Evolutionary conservation across 805 yeast species (phyloP), one percentile per base, ranked within the genome.

Genomic region (Phaffomyces opuntiae): DNA sequence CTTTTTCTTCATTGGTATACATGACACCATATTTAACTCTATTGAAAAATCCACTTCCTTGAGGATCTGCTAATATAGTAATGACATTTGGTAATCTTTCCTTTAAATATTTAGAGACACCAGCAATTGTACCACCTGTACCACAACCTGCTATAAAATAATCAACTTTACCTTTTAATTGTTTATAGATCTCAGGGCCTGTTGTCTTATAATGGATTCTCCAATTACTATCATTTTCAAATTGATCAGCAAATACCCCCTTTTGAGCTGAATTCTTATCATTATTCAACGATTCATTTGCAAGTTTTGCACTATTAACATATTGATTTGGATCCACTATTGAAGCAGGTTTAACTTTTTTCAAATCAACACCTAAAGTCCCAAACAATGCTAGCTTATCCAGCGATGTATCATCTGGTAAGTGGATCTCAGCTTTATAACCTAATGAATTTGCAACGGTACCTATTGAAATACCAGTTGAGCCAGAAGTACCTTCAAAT

Each of bases 121-220:
- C 99, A n/a, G 95, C 73, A 39, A 91, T 87, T 2, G 99, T 93
- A 47, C 99, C 99, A 43, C 93, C 99, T 0, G 99, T 91, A 11
- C 99, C 99, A 32, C 96, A 86, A 0, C 98, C 98, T 2, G 91
- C 77, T 37, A 93, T 80, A 61, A 91, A 89, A 41, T 73, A 81
- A 60, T 88, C 95, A 9, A 91, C 56, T 2, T 67, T 51, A 13
- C 81, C 80, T 9, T 74, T 68, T 69, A 83, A 72, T 60, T 93
- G 98, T 19, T 64, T 50, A 70, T 75, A 84, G n/a, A 91, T 87
- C 59, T 91, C 99, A 1, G 98, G 97, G 0, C 96, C 98, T 0
- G 99, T 91, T 2, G 89, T 75, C 14, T 63, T 62, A 63, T 79
- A 89, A 62, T 91, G 99, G 3, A 81, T 74, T 49, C 74, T 69